Percentiles rank a stretch among this genome's conserved stretches.
Conservation (phyloP, 805 yeast species). For the Zygoascus flipseniorum region DNA sequence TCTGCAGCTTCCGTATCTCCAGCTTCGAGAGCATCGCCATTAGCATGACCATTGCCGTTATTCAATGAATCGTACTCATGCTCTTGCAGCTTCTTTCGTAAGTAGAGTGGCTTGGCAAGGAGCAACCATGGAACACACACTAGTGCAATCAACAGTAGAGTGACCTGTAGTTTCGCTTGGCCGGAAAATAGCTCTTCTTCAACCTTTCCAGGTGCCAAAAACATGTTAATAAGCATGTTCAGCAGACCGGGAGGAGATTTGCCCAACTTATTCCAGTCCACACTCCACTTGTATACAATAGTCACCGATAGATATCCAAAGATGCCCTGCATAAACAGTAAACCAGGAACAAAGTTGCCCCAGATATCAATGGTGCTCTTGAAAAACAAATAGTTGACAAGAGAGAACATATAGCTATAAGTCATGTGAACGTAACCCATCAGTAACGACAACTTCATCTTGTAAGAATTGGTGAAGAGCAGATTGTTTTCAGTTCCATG, state of each 20-base stretch:
- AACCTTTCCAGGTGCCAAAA: slow-evolving; percentile 82
- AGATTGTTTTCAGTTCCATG: slow-evolving; percentile 93
- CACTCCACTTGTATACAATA: slow-evolving; percentile 89
- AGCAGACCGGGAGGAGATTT: slow-evolving; percentile 85
- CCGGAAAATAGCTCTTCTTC: slow-evolving; percentile 75
- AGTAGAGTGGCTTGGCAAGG: slow-evolving; percentile 70
- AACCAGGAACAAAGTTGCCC: slow-evolving; percentile 92
- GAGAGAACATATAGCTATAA: slow-evolving; percentile 76
- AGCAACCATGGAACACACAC: slow-evolving; percentile 90
- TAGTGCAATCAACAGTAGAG: slow-evolving; percentile 67
- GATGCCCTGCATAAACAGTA: slow-evolving; percentile 91
- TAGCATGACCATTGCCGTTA: slow-evolving; percentile 9
- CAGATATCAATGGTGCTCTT: slow-evolving; percentile 67
- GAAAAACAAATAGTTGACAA: slow-evolving; percentile 67
- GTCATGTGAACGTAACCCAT: slow-evolving; percentile 96
- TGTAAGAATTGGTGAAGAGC: slow-evolving; percentile 87
- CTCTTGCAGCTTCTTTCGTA: slow-evolving; percentile 46
- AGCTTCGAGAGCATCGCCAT: slow-evolving; percentile 10
- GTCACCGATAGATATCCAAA: slow-evolving; percentile 85
- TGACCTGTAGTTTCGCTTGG: slow-evolving; percentile 66
- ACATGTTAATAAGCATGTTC: slow-evolving; percentile 94
- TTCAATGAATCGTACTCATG: slow-evolving; percentile 43
- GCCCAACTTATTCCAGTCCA: slow-evolving; percentile 76
- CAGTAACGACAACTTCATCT: slow-evolving; percentile 91
- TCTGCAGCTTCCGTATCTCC: slow-evolving; percentile 30